Evolutionary conservation across 495 filamentous ascomycete species (phyloP).

Genomic region (Lindgomyces ingoldianus): DNA sequence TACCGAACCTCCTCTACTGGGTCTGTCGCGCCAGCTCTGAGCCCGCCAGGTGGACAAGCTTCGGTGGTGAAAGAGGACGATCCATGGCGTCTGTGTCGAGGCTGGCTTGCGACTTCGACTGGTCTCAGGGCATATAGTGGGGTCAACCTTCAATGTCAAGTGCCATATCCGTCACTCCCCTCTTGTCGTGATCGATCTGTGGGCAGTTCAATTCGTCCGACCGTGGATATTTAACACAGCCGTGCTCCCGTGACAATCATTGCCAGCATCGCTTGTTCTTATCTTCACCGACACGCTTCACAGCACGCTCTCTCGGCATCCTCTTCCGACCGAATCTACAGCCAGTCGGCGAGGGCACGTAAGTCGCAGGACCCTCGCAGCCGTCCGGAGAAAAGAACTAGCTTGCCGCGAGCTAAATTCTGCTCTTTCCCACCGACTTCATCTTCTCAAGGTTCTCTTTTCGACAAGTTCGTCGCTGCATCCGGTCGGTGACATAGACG

Average conservation of each 20-base stretch:
- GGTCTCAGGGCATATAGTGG: not conserved
- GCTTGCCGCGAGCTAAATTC: not conserved
- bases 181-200: too few relatives aligned
- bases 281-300: too few relatives aligned
- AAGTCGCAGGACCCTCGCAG: not conserved
- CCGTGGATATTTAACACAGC: too few relatives aligned
- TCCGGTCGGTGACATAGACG: not conserved
- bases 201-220: too few relatives aligned
- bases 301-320: not conserved
- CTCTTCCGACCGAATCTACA: not conserved
- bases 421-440: not conserved
- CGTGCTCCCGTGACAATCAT: too few relatives aligned
- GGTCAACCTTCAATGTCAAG: not conserved
- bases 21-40: not conserved
- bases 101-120: not conserved
- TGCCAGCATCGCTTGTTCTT: too few relatives aligned
- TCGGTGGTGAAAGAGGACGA: not conserved
- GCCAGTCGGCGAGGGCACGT: not conserved
- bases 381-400: not conserved
- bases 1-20: too few relatives aligned
- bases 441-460: not conserved
- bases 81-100: not conserved
- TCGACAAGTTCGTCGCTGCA: not conserved
- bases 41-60: not conserved
- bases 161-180: not conserved